phyloP scores from a whole-genome alignment of 352 stramenopile genomes.

The Pythium apleroticum region DNA sequence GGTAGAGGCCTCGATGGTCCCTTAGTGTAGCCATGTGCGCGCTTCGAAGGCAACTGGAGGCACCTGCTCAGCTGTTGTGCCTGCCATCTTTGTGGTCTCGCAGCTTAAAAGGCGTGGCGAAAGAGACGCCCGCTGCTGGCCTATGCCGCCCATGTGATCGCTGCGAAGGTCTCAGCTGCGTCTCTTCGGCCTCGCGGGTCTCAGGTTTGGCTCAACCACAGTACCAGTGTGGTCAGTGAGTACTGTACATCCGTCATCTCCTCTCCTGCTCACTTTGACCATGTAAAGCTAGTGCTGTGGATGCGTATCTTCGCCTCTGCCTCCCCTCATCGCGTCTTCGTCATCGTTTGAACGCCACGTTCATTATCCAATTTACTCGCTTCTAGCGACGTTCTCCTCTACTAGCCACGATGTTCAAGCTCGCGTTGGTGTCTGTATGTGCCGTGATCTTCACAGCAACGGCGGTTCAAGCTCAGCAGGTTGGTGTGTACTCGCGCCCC shows the following conservation, averaged over 20 bases:
- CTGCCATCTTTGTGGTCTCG: constrained; percentile 5
- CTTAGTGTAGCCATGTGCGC: constrained; percentile 12
- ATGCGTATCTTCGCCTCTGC: not conserved
- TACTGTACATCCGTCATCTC: not conserved
- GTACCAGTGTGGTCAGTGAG: not conserved
- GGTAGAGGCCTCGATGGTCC: not conserved
- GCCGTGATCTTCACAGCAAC: not conserved
- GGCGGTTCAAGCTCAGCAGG: not conserved
- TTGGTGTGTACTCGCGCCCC: constrained; percentile 21
- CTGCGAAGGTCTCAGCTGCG: not conserved
- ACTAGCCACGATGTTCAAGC: constrained; percentile 11
- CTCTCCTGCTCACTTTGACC: too few relatives aligned
- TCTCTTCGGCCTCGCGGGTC: not conserved
- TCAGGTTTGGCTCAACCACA: not conserved
- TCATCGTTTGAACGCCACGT: not conserved
- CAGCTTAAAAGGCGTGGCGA: constrained; percentile 1
- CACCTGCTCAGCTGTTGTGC: constrained; percentile 9
- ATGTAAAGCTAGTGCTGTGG: not conserved
- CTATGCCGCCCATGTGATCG: not conserved
- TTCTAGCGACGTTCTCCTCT: not conserved
- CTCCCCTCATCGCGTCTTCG: not conserved
- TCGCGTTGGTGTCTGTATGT: not conserved
- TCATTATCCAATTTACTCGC: constrained; percentile 14
- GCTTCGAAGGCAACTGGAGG: constrained; percentile 4
- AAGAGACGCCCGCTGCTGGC: not conserved